Conservation (phyloP, 2,329 filamentous ascomycete species). For the Xylaria sp. region DNA sequence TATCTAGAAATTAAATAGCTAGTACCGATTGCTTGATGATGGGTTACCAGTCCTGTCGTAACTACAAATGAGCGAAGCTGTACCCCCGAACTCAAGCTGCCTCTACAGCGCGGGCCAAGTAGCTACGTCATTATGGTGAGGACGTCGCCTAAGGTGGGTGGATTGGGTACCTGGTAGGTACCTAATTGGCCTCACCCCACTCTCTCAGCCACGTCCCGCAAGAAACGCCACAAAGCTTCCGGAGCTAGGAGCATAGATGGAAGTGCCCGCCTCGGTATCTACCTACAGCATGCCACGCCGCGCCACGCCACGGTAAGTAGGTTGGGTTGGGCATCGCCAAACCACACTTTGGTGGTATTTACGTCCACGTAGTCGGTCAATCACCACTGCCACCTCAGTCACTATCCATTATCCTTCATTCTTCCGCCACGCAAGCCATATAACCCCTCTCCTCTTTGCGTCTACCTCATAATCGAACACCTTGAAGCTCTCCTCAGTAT, state of each 20-base stretch:
- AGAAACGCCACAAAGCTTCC: conserved; percentile 13
- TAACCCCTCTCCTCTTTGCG: conserved; percentile 16
- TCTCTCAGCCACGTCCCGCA: neutral
- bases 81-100: no score
- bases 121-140: no score
- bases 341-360: conserved; percentile 8
- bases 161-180: neutral
- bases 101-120: no score
- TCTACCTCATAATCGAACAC: conserved; percentile 15
- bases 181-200: neutral
- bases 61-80: no score
- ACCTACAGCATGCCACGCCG: conserved; percentile 1
- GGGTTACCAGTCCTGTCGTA: no score
- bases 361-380: conserved; percentile 32
- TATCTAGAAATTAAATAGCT: no score
- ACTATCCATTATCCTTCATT: conserved; percentile 1
- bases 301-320: conserved; percentile 6
- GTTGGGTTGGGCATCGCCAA: conserved; percentile 29
- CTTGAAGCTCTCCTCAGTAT: neutral
- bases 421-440: conserved; percentile 24
- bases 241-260: neutral
- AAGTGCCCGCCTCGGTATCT: conserved; percentile 4
- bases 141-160: no score
- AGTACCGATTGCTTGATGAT: no score
- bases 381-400: conserved; percentile 34